Conservation (phyloP, 2,329 filamentous ascomycete genomes). For the Venturia nashicola region DNA sequence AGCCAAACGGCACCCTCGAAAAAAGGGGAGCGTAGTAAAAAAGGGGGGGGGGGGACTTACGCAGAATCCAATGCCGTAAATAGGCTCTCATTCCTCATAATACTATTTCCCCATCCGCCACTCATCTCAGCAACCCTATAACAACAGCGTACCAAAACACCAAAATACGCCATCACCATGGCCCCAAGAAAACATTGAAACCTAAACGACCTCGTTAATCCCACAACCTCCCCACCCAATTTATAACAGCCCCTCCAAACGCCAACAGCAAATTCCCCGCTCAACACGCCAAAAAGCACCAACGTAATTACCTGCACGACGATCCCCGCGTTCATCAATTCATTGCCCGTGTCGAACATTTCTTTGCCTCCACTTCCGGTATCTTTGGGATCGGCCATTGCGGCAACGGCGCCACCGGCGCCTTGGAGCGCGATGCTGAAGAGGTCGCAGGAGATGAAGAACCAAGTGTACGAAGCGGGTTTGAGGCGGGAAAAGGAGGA, state of each 20-base stretch:
- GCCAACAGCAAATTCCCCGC: conserved; percentile 14
- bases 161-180: conserved; percentile 11
- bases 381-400: conserved; percentile 25
- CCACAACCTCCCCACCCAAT: conserved; percentile 3
- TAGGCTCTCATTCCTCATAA: conserved; percentile 51
- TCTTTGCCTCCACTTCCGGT: too few species aligned
- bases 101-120: conserved; percentile 49
- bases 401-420: conserved; percentile 44
- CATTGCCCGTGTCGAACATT: conserved; percentile 12
- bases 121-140: conserved; percentile 50
- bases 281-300: conserved; percentile 18
- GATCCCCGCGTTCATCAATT: conserved; percentile 30
- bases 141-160: conserved; percentile 17
- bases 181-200: conserved; percentile 15
- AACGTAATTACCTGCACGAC: conserved; percentile 27
- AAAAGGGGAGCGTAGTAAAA: too few species aligned
- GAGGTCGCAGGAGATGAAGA: conserved; percentile 48
- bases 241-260: conserved; percentile 8
- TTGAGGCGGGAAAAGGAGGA: conserved; percentile 38
- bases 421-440: conserved; percentile 48
- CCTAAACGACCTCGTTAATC: conserved; percentile 11
- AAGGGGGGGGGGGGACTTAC: conserved; percentile 20
- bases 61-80: conserved; percentile 48
- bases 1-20: too few species aligned
- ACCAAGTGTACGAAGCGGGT: conserved; percentile 40